Base-by-base conservation (phyloP, 2,329 filamentous ascomycete species). In the Trichoderma afroharzianum region DNA sequence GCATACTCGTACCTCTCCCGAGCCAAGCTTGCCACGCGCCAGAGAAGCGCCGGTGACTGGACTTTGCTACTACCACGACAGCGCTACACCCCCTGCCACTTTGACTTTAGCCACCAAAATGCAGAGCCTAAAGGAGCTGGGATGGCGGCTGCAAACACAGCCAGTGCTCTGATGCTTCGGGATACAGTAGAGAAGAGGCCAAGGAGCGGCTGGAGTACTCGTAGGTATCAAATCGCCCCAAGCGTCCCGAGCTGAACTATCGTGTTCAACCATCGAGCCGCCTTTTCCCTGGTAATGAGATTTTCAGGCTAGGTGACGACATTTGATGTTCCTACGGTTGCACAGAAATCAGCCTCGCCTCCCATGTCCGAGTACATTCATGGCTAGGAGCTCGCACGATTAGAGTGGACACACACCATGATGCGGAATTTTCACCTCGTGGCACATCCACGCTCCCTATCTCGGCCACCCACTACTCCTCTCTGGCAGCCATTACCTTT, bases 1-100 rank as follows among this genome's bases (percentile, higher is more conserved):
- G 30, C 63, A 43, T 68, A 32, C 32, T 26, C 63, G 32, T 68
- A 32, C 32, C 32, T 59, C n/a, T 68, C 68, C 63, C 58, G 33
- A 66, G 62, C 58, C 57, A 68, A 71, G 70, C 53, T 50, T 58
- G 63, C 70, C 70, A 68, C 63, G 70, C 70, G 58, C 68, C 63
- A 63, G 33, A 67, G 21, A 53, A 57, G 36, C 70, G 63, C 57
- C 43, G 47, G 63, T 58, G 58, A 71, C 57, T 71, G 57, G 70
- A 47, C 63, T 32, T 53, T 66, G 43, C 58, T 71, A n/a, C 57
- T 71, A n/a, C 57, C 68, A n/a, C 58, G 32, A 68, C 32, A 21
- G 47, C 63, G 55, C 63, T 62, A 64, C 32, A n/a, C 57, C 63
- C 55, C 70, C 63, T 62, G 63, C 39, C 26, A 18, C 18, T 43